Conservation (phyloP, 139 green algal species). For the Chlamydomonas applanata region DNA sequence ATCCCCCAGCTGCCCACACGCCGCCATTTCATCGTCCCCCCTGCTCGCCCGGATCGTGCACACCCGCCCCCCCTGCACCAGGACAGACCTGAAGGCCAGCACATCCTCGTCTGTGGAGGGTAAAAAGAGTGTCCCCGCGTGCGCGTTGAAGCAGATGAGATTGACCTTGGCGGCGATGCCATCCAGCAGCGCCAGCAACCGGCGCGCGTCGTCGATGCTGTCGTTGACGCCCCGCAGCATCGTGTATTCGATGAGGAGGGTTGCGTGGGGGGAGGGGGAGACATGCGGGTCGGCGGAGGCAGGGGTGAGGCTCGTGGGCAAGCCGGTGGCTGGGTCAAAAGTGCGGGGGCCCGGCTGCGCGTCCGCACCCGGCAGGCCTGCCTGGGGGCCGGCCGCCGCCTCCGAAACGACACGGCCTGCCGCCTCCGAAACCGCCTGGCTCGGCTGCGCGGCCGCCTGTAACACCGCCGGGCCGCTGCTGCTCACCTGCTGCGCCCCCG, state of each 20-base stretch:
- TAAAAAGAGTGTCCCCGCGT: slow-evolving; percentile 62
- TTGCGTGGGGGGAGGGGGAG: slow-evolving; percentile 1
- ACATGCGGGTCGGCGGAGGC: not conserved
- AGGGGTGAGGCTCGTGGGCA: no score
- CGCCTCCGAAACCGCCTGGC: no score
- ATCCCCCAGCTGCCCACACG: slow-evolving; percentile 83
- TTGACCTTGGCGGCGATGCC: slow-evolving; percentile 58
- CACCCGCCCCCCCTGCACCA: slow-evolving; percentile 59
- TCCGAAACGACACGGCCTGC: not conserved
- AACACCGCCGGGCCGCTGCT: no score
- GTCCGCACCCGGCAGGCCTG: not conserved
- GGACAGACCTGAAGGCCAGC: slow-evolving; percentile 54
- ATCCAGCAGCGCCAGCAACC: not conserved
- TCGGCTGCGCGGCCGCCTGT: no score
- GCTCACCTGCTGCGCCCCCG: no score
- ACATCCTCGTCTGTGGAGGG: slow-evolving; percentile 40
- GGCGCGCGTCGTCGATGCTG: slow-evolving; percentile 67
- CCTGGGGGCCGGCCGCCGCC: not conserved
- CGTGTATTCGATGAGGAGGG: slow-evolving; percentile 90
- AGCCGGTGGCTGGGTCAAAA: not conserved
- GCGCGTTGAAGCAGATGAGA: slow-evolving; percentile 76
- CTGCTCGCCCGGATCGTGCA: slow-evolving; percentile 72
- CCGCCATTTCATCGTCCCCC: slow-evolving; percentile 84
- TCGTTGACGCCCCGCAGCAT: slow-evolving; percentile 90
- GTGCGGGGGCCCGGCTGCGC: not conserved